Evolutionary conservation across 768 basidiomycete species (phyloP).

Genomic region (Lentinus brumalis): DNA sequence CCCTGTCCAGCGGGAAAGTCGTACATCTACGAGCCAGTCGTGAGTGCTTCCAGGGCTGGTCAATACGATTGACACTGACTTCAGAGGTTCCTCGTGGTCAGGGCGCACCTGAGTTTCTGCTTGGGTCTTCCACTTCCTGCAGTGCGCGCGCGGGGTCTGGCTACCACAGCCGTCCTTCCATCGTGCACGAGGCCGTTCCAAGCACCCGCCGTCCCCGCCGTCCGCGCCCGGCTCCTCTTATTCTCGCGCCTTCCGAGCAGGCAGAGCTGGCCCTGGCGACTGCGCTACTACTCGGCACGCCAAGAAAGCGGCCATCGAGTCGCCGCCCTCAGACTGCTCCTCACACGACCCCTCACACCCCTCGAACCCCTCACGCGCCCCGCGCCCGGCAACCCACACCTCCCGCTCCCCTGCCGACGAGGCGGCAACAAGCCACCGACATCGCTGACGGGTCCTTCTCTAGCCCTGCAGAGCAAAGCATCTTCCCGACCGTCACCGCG

Average conservation of each 20-base stretch:
- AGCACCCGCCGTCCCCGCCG: background rate
- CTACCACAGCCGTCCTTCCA: constrained; percentile 11
- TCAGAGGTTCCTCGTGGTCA: background rate
- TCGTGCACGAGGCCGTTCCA: background rate
- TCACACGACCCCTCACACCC: background rate
- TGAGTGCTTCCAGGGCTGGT: constrained; percentile 1
- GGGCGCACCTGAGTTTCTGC: constrained; percentile 25
- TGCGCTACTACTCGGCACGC: background rate
- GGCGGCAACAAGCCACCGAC: background rate
- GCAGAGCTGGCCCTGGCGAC: background rate
- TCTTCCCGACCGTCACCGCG: background rate
- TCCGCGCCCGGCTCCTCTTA: constrained; percentile 13
- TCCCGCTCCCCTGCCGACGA: background rate
- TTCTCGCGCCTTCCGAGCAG: constrained; percentile 12
- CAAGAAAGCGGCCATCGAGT: background rate
- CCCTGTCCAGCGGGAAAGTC: background rate
- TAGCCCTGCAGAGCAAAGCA: background rate
- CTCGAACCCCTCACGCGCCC: background rate
- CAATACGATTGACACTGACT: background rate
- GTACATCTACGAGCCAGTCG: constrained; percentile 22
- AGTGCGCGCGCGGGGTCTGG: constrained; percentile 15
- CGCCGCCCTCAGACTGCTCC: constrained; percentile 5
- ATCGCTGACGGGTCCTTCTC: background rate
- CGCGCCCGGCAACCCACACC: background rate
- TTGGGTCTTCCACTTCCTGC: constrained; percentile 22